Evolutionary conservation across 495 filamentous ascomycete species (phyloP).

Genomic region (Penicillium subrubescens): DNA sequence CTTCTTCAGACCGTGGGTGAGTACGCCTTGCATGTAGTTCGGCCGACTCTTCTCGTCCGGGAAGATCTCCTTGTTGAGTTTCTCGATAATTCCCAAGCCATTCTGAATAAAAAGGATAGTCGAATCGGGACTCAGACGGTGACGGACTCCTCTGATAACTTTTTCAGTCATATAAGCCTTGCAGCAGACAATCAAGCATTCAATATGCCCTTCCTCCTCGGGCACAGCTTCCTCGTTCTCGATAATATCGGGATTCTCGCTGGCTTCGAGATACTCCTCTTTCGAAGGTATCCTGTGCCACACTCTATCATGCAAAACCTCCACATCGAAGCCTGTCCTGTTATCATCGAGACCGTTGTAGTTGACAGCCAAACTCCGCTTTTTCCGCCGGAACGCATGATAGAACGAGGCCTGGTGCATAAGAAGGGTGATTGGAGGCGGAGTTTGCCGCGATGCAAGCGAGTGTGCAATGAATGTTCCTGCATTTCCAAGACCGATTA

Average conservation of each 20-base stretch:
- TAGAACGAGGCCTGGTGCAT: constrained; percentile 45
- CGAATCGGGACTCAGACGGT: constrained; percentile 69
- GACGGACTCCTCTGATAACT: constrained; percentile 58
- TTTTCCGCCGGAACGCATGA: constrained; percentile 27
- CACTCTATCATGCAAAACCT: constrained; percentile 25
- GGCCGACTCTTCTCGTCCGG: constrained; percentile 64
- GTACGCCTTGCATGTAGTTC: constrained; percentile 72
- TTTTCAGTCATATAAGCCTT: constrained; percentile 58
- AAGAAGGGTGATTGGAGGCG: constrained; percentile 61
- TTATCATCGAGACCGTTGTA: constrained; percentile 44
- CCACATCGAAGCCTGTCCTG: constrained; percentile 46
- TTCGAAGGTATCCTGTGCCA: constrained; percentile 39
- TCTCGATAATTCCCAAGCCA: constrained; percentile 79
- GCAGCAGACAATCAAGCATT: constrained; percentile 74
- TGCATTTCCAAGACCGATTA: constrained; percentile 60
- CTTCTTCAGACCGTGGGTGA: constrained; percentile 64
- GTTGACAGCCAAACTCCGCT: constrained; percentile 34
- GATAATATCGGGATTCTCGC: constrained; percentile 6
- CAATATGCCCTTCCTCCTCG: constrained; percentile 52
- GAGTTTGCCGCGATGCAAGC: constrained; percentile 54
- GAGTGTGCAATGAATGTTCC: constrained; percentile 64
- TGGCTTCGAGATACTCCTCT: constrained; percentile 23
- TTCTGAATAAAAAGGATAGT: constrained; percentile 83
- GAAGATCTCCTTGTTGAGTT: constrained; percentile 68
- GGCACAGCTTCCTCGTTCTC: constrained; percentile 10